Percentiles rank a stretch among this genome's conserved stretches.
Conservation (phyloP, 495 filamentous ascomycete species). For the Hypoxylon crocopeplum region DNA sequence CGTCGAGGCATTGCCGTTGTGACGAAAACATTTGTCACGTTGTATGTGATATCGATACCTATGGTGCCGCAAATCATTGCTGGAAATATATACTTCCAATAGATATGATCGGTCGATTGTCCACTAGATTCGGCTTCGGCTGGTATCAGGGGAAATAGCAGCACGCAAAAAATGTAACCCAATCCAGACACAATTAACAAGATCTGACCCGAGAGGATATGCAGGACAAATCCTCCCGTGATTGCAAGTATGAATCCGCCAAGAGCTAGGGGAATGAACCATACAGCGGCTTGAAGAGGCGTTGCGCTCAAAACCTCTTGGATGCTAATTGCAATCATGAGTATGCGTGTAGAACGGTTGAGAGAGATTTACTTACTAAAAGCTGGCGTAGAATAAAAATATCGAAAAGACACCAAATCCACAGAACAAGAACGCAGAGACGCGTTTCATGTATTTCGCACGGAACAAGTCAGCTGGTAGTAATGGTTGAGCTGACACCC, state of each 20-base stretch:
- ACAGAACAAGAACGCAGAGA: constrained; percentile 73
- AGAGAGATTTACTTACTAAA: constrained; percentile 66
- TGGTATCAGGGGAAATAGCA: constrained; percentile 78
- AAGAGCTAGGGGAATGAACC: constrained; percentile 77
- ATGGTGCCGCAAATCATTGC: constrained; percentile 83
- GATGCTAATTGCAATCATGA: constrained; percentile 57
- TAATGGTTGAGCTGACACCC: constrained; percentile 74
- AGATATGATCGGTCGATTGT: constrained; percentile 59
- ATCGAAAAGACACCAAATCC: constrained; percentile 79
- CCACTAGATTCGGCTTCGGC: constrained; percentile 51
- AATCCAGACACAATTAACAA: constrained; percentile 71
- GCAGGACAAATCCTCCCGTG: constrained; percentile 76
- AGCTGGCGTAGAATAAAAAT: constrained; percentile 77
- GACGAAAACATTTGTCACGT: constrained; percentile 84
- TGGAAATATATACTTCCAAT: constrained; percentile 75
- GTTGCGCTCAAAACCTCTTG: constrained; percentile 66
- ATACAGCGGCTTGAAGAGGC: constrained; percentile 77
- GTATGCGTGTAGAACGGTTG: not conserved
- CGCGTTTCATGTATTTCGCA: constrained; percentile 73
- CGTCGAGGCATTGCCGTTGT: constrained; percentile 73
- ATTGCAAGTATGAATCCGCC: constrained; percentile 77
- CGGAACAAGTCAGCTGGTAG: constrained; percentile 77
- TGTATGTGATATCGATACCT: constrained; percentile 85
- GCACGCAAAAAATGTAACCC: constrained; percentile 66
- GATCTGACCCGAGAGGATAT: constrained; percentile 74